Evolutionary conservation across 2,329 filamentous ascomycete genomes (phyloP).

Genomic region (Penicillium sp.): DNA sequence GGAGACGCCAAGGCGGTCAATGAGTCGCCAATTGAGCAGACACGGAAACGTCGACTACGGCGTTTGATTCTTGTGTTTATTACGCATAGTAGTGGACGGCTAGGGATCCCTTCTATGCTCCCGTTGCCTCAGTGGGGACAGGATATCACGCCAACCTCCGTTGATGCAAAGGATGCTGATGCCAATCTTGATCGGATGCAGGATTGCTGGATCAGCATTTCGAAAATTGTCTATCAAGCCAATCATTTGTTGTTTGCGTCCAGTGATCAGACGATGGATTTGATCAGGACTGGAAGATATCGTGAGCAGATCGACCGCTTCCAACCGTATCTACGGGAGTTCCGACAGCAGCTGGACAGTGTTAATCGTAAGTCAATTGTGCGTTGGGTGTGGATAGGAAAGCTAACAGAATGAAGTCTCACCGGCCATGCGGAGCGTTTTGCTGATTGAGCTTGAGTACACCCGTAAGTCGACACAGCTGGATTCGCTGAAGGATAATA

Average conservation of each 20-base stretch:
- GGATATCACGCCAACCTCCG: conserved; percentile 34
- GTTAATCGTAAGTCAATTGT: conserved; percentile 52
- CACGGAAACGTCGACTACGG: conserved; percentile 78
- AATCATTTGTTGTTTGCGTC: conserved; percentile 88
- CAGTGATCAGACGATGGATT: conserved; percentile 78
- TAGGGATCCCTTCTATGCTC: conserved; percentile 93
- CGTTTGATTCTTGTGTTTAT: conserved; percentile 86
- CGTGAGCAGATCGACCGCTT: conserved; percentile 77
- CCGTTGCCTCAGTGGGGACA: conserved; percentile 52
- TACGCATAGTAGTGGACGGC: conserved; percentile 85
- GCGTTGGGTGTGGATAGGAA: not conserved
- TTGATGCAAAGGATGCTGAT: conserved; percentile 31
- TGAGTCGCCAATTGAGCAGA: conserved; percentile 58
- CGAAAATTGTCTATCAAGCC: conserved; percentile 84
- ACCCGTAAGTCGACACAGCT: conserved; percentile 59
- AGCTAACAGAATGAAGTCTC: conserved; percentile 46
- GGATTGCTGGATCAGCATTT: conserved; percentile 92
- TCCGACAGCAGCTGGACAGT: conserved; percentile 79
- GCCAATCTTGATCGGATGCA: conserved; percentile 56
- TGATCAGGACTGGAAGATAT: conserved; percentile 84
- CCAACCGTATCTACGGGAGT: conserved; percentile 71
- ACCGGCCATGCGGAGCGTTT: conserved; percentile 65
- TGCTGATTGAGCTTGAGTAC: conserved; percentile 94
- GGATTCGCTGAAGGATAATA: not conserved
- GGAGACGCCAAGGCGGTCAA: conserved; percentile 64